Conservation (phyloP, 805 yeast genomes). For the Metschnikowia arizonensis region DNA sequence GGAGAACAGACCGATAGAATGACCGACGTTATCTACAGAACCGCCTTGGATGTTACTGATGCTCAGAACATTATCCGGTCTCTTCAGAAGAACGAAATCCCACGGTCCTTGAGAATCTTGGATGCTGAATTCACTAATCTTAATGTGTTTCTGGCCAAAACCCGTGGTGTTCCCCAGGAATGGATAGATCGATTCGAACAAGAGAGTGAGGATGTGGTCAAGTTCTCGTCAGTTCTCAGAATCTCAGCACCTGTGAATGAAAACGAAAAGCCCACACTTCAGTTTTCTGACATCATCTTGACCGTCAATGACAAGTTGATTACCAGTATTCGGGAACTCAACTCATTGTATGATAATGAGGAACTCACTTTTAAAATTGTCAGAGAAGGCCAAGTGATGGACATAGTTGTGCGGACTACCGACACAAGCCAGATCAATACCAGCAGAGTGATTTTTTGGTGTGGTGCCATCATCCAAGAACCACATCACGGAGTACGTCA, state of each 20-base stretch:
- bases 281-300: conserved; percentile 73
- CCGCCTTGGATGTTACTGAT: conserved; percentile 76
- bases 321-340: conserved; percentile 63
- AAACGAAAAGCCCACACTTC: conserved; percentile 32
- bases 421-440: conserved; percentile 57
- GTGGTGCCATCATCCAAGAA: conserved; percentile 76
- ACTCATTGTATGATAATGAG: conserved; percentile 42
- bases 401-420: conserved; percentile 60
- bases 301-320: conserved; percentile 64
- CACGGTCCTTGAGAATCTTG: conserved; percentile 55
- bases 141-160: conserved; percentile 69
- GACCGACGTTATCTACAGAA: conserved; percentile 59
- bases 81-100: conserved; percentile 48
- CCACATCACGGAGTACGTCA: conserved; percentile 95
- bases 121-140: conserved; percentile 76
- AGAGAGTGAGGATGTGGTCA: conserved; percentile 59
- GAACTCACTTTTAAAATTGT: conserved; percentile 58
- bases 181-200: conserved; percentile 73
- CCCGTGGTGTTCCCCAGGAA: conserved; percentile 80
- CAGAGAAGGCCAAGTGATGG: conserved; percentile 63
- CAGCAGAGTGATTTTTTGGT: conserved; percentile 69
- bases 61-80: conserved; percentile 52
- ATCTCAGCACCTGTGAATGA: conserved; percentile 47
- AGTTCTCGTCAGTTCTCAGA: conserved; percentile 67
- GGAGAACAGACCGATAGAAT: conserved; percentile 61